Evolutionary conservation across 1,139 yeast species (phyloP).

Genomic region (Geotrichum bryndzae): DNA sequence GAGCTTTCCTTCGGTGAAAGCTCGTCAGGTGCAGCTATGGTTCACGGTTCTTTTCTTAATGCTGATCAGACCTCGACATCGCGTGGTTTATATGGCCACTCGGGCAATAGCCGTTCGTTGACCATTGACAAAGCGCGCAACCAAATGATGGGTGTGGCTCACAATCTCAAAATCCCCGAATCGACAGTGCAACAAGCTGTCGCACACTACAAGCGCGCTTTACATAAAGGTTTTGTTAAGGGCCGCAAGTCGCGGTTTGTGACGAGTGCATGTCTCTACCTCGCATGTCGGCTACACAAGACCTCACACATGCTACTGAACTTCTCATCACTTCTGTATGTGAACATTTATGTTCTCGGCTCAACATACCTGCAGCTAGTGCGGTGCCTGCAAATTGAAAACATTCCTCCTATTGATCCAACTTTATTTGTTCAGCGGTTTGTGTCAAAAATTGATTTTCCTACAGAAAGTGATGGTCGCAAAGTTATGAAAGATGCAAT

Average conservation of each 20-base stretch:
- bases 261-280: slow-evolving; percentile 86
- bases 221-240: slow-evolving; percentile 83
- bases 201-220: slow-evolving; percentile 82
- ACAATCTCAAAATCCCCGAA: slow-evolving; percentile 72
- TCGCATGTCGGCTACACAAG: slow-evolving; percentile 85
- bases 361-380: slow-evolving; percentile 92
- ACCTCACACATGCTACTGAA: slow-evolving; percentile 96
- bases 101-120: slow-evolving; percentile 71
- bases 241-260: slow-evolving; percentile 94
- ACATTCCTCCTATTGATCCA: slow-evolving; percentile 87
- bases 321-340: slow-evolving; percentile 81
- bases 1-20: slow-evolving; percentile 94
- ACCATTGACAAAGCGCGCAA: slow-evolving; percentile 77
- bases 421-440: slow-evolving; percentile 89
- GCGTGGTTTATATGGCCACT: slow-evolving; percentile 46
- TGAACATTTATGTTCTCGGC: slow-evolving; percentile 89
- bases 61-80: slow-evolving; percentile 78
- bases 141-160: slow-evolving; percentile 73
- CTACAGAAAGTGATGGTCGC: slow-evolving; percentile 42
- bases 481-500: slow-evolving; percentile 83
- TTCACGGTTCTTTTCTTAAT: slow-evolving; percentile 89
- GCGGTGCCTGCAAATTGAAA: slow-evolving; percentile 65
- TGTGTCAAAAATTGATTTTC: slow-evolving; percentile 79
- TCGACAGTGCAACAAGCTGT: slow-evolving; percentile 80
- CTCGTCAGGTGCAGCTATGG: slow-evolving; percentile 89